Evolutionary conservation across 2,329 filamentous ascomycete species (phyloP).

Genomic region (Fusarium sp.): DNA sequence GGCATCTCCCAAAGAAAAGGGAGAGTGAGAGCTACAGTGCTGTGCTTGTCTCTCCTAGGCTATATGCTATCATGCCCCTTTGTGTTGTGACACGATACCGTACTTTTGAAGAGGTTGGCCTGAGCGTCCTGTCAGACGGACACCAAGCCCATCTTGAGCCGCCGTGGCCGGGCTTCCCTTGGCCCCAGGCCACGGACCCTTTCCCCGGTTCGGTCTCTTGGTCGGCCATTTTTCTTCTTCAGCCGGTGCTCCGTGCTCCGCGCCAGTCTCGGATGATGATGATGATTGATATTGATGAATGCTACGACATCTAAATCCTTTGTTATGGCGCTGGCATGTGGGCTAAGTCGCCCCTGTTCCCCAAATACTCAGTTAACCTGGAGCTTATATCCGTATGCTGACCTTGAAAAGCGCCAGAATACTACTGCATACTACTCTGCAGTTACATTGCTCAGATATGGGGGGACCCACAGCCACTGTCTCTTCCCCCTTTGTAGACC

Average conservation of each 20-base stretch:
- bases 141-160: constrained; percentile 27
- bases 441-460: constrained; percentile 17
- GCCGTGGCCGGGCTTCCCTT: constrained; percentile 31
- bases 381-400: constrained; percentile 11
- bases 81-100: constrained; percentile 12
- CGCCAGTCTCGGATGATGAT: constrained; percentile 28
- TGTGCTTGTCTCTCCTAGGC: neutral
- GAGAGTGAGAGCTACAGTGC: constrained; percentile 6
- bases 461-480: neutral
- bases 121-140: constrained; percentile 44
- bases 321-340: neutral
- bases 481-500: constrained; percentile 2
- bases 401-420: neutral
- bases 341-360: constrained; percentile 12
- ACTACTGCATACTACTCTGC: neutral
- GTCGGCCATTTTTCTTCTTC: constrained; percentile 39
- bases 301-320: neutral
- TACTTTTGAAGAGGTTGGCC: constrained; percentile 28
- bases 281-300: constrained; percentile 18
- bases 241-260: constrained; percentile 26
- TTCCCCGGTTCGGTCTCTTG: constrained; percentile 41
- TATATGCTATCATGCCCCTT: constrained; percentile 10
- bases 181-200: constrained; percentile 22
- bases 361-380: constrained; percentile 5
- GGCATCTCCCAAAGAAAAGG: neutral